Percentiles rank a stretch among this genome's conserved stretches.
Evolutionary conservation across 1,284 basidiomycete genomes (phyloP).

Genomic region (Puccinia coronata): DNA sequence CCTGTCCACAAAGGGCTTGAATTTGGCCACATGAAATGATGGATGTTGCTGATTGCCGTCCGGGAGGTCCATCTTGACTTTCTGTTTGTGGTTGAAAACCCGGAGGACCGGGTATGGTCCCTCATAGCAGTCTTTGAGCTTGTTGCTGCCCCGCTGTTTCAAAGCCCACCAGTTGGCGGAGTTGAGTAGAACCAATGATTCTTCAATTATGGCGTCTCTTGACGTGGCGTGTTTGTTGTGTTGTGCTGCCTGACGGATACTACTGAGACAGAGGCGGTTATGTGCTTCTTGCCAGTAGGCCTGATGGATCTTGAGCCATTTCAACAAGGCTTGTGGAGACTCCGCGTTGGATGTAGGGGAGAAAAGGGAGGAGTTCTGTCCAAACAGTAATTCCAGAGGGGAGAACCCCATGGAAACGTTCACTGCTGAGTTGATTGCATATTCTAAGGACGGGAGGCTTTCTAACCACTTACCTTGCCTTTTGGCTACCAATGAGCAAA

Average conservation of each 20-base stretch:
- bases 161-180: background rate
- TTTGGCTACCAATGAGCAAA: conserved; percentile 51
- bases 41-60: background rate
- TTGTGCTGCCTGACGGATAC: background rate
- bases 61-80: background rate
- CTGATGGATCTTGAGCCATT: background rate
- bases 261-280: background rate
- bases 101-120: background rate
- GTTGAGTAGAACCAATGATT: background rate
- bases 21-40: background rate
- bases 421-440: conserved; percentile 50
- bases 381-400: conserved; percentile 50
- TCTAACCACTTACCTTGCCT: no score
- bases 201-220: background rate
- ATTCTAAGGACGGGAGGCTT: conserved; percentile 46
- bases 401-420: conserved; percentile 51
- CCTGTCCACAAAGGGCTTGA: background rate
- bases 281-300: background rate
- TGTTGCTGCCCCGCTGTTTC: background rate
- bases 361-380: background rate
- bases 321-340: background rate
- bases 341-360: conserved; percentile 28
- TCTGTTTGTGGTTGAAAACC: background rate
- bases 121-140: background rate
- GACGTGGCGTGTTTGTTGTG: background rate